Evolutionary conservation across 2,329 filamentous ascomycete species (phyloP).

Genomic region (Fusarium sp.): DNA sequence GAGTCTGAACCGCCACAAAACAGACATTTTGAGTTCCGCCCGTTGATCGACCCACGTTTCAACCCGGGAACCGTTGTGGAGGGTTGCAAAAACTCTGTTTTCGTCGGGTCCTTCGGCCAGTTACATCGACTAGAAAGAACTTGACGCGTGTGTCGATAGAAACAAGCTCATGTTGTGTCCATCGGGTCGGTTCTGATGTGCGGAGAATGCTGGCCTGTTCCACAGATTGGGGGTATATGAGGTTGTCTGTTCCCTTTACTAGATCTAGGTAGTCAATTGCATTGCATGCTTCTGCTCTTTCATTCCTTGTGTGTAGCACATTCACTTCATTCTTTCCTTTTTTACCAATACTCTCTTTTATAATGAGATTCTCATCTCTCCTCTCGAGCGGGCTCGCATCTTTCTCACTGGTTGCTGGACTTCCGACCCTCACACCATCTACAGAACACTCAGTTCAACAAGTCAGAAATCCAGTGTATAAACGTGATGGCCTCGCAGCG

Average conservation of each 20-base stretch:
- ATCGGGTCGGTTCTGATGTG: constrained; percentile 11
- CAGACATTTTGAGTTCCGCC: constrained; percentile 1
- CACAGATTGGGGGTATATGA: constrained; percentile 19
- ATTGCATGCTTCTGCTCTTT: neutral
- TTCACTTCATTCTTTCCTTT: constrained; percentile 6
- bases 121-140: neutral
- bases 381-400: constrained; percentile 27
- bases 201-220: constrained; percentile 7
- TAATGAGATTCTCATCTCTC: constrained; percentile 28
- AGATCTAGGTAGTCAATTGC: neutral
- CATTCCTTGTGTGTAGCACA: neutral
- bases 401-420: constrained; percentile 19
- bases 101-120: neutral
- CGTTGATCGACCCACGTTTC: constrained; percentile 22
- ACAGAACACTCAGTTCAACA: constrained; percentile 48
- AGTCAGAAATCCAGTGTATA: constrained; percentile 52
- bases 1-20: constrained; percentile 13
- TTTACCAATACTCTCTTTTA: constrained; percentile 20
- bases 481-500: constrained; percentile 50
- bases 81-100: constrained; percentile 7
- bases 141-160: constrained; percentile 20
- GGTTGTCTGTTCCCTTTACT: neutral
- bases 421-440: constrained; percentile 4
- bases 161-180: constrained; percentile 3
- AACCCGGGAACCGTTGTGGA: constrained; percentile 11